Base-by-base conservation (phyloP, 2,329 filamentous ascomycete species). In the Sclerotinia trifoliorum region DNA sequence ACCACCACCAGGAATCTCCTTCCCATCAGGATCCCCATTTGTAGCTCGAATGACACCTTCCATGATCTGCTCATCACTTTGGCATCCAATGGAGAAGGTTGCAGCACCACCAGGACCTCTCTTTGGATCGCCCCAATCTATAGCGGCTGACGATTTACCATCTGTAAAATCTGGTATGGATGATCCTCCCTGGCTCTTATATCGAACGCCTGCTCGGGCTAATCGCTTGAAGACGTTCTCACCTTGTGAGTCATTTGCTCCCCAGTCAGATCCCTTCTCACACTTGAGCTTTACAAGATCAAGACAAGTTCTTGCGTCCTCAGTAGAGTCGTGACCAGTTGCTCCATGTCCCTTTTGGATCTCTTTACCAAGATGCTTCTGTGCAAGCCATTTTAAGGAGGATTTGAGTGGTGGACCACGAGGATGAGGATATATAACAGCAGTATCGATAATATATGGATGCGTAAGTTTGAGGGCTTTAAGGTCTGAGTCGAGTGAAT, bases 271-370 rank as follows among this genome's bases (percentile, higher is more conserved):
- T 52, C 95, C 95, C 79, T 92, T 95, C 78, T 98, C 94, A 78
- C 94, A 97, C 79, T 99, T 99, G 77, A 94, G 90, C 79, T 95
- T 96, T 60, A 98, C 88, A 1, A 99, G 88, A 75, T 98, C 94
- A 19, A 99, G 88, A 72, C 93, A 96, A 3, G 95, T 93, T 72
- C 86, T 89, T 19, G 95, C 93, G 78, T 99, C 95, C 79, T 99
- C 95, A 71, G 97, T 85, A 69, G 92, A 95, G 82, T 98, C 90
- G 78, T 99, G 95, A 51, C 77, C 77, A 46, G 71, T 74, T 21
- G 83, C 82, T 63, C 90, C 90, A 71, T 83, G 80, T 55, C 88
- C 88, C 74, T 91, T 93, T 77, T 99, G 95, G 65, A 99, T 96
- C 78, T 96, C 91, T 68, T 92, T 90, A 64, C 85, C 86, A 24